Base-by-base conservation (phyloP, 768 basidiomycete species). In the Auricularia sp. region DNA sequence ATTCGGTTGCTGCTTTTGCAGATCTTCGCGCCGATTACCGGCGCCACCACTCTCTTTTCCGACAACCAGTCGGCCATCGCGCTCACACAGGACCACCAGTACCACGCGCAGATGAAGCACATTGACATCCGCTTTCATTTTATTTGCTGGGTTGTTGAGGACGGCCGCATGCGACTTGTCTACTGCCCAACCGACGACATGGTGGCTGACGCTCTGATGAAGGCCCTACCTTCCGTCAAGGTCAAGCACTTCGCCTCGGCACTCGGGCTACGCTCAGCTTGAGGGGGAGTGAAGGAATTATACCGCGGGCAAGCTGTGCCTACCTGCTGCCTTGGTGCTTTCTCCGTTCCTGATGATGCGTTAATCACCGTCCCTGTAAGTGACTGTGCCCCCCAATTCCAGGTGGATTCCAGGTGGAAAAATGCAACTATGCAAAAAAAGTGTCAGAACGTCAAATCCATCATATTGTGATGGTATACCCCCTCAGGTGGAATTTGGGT, bases 11-110 rank as follows among this genome's bases (percentile, higher is more conserved):
- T 75, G 14, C 33, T 74, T 8, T 3, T 56, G 0, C 70, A 73
- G 63, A 66, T 72, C 33, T 59, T 21, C 21, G 61, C 39, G 35
- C 24, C 42, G 62, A 54, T 65, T 68, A 0, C 18, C 64, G 64
- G 35, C 37, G 65, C 14, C 67, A 70, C 56, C 42, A n/a, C 64
- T 65, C 51, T 65, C 61, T 36, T 51, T 59, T 67, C 63, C 29
- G 73, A 76, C 66, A 75, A 75, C 54, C 71, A 73, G 56, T 63
- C 67, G 5, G 68, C 68, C 8, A 70, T 75, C 16, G 64, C 65
- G 16, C 70, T 75, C n/a, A 65, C 72, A 2, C 69, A 72, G 36
- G 74, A 77, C 63, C 66, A 69, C 1, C 61, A 65, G 5, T 72
- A 71, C 61, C 76, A 76, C 34, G 63, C 59, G 11, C 56, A 3